Conservation (phyloP, 2,329 filamentous ascomycete species). For the Paramyrothecium sp. region DNA sequence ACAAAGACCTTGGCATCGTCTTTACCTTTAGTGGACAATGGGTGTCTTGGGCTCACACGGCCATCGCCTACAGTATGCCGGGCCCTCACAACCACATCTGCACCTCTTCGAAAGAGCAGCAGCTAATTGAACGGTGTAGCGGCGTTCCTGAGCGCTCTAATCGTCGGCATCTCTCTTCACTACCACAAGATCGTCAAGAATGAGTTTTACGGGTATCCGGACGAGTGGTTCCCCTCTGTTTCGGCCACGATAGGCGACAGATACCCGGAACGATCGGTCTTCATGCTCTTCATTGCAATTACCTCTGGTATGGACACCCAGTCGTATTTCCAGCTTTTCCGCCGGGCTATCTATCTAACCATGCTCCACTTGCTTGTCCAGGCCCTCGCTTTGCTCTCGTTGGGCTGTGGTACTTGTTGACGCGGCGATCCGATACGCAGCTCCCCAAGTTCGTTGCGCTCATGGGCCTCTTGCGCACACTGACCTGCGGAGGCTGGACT, state of each 20-base stretch:
- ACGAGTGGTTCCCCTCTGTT: slow-evolving; percentile 96
- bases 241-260: slow-evolving; percentile 96
- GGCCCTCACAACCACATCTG: background rate
- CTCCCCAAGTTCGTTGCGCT: slow-evolving; percentile 80
- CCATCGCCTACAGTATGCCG: slow-evolving; percentile 72
- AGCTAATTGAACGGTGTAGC: slow-evolving; percentile 40
- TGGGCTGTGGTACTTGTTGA: slow-evolving; percentile 88
- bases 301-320: slow-evolving; percentile 67
- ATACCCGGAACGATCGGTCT: slow-evolving; percentile 94
- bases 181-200: slow-evolving; percentile 98
- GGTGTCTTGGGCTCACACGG: slow-evolving; percentile 86
- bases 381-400: slow-evolving; percentile 90
- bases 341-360: slow-evolving; percentile 1
- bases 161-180: slow-evolving; percentile 79
- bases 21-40: slow-evolving; percentile 78
- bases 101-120: background rate
- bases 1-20: slow-evolving; percentile 61
- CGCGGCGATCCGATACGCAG: slow-evolving; percentile 68
- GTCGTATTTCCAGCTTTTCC: background rate
- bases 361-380: slow-evolving; percentile 25
- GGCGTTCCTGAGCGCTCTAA: slow-evolving; percentile 82
- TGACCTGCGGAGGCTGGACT: slow-evolving; percentile 97
- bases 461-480: slow-evolving; percentile 80
- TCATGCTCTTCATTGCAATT: slow-evolving; percentile 95
- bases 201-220: slow-evolving; percentile 89